A percentile compares a stretch with the other conserved stretches of the same genome.
Evolutionary conservation across 768 basidiomycete genomes (phyloP).

Genomic region (Pleurotus salmoneostramineus): DNA sequence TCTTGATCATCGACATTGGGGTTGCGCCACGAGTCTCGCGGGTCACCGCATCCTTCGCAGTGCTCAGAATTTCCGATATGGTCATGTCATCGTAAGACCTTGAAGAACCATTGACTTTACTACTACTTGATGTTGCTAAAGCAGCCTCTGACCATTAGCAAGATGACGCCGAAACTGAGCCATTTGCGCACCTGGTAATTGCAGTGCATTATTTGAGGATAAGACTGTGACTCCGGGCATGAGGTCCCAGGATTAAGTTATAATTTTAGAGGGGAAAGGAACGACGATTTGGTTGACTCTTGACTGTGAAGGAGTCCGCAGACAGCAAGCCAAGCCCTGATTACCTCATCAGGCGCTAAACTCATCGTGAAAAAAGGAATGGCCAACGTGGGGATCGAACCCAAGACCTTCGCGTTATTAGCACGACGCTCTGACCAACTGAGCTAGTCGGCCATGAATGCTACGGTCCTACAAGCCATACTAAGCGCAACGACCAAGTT

Average conservation of each 20-base stretch:
- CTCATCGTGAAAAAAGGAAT: slow-evolving; percentile 8
- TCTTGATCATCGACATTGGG: slow-evolving; percentile 54
- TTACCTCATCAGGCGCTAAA: background rate
- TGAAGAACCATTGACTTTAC: slow-evolving; percentile 12
- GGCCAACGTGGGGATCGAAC: slow-evolving; percentile 64
- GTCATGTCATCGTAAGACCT: slow-evolving; percentile 30
- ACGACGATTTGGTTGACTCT: background rate
- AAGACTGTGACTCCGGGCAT: slow-evolving; percentile 16
- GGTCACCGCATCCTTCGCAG: slow-evolving; percentile 41
- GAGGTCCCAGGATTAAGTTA: slow-evolving; percentile 6
- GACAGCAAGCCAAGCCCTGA: background rate
- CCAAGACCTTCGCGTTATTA: slow-evolving; percentile 74
- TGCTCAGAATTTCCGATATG: slow-evolving; percentile 39
- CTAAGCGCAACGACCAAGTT: too few relatives aligned
- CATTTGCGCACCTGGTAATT: slow-evolving; percentile 10
- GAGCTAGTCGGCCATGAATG: slow-evolving; percentile 67
- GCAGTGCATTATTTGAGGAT: slow-evolving; percentile 7
- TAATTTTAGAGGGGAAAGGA: background rate
- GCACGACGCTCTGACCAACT: slow-evolving; percentile 85
- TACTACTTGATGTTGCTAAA: background rate
- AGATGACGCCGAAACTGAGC: too few relatives aligned
- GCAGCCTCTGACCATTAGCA: too few relatives aligned
- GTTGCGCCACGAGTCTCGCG: slow-evolving; percentile 57
- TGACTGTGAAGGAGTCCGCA: background rate
- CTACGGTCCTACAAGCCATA: background rate